A percentile compares a stretch with the other conserved stretches of the same genome.
Conservation (phyloP, 73 alveolate species). For the Paramecium sexaurelia region DNA sequence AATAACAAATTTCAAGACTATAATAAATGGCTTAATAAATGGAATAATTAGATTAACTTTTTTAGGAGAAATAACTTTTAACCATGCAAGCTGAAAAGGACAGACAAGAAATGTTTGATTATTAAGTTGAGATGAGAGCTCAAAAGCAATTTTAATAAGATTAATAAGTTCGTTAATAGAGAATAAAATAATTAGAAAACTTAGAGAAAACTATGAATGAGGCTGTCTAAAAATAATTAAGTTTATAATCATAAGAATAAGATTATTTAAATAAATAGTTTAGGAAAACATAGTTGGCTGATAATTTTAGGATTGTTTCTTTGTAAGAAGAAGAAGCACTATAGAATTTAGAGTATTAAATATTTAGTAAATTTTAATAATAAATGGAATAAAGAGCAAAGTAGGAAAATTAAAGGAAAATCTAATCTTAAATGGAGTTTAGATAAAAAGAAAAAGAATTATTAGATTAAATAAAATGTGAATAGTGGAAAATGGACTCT, state of each 20-base stretch:
- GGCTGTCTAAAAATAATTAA: not conserved
- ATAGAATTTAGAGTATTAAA: not conserved
- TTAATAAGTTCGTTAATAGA: conserved; percentile 1
- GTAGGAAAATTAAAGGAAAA: conserved; percentile 15
- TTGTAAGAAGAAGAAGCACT: conserved; percentile 40
- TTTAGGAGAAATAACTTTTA: not conserved
- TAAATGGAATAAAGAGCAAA: not conserved
- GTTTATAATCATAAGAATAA: conserved; percentile 10
- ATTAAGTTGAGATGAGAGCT: conserved; percentile 53
- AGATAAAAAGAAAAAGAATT: conserved; percentile 33
- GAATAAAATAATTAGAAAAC: conserved; percentile 9
- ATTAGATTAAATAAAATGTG: conserved; percentile 11
- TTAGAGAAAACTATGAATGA: conserved; percentile 27
- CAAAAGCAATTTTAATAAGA: conserved; percentile 24
- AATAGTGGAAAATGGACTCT: conserved; percentile 47
- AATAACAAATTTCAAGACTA: not conserved
- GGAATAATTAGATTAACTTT: not conserved
- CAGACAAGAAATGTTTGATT: conserved; percentile 52
- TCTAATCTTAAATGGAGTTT: conserved; percentile 14
- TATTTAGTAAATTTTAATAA: conserved; percentile 9
- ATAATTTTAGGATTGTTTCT: conserved; percentile 17
- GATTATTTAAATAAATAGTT: conserved; percentile 41
- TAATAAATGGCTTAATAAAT: conserved; percentile 26
- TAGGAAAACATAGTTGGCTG: conserved; percentile 22
- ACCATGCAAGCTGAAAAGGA: conserved; percentile 28